A percentile compares a stretch with the other conserved stretches of the same genome.
Conservation (phyloP, 2,329 filamentous ascomycete species). For the Colletotrichum sp. region DNA sequence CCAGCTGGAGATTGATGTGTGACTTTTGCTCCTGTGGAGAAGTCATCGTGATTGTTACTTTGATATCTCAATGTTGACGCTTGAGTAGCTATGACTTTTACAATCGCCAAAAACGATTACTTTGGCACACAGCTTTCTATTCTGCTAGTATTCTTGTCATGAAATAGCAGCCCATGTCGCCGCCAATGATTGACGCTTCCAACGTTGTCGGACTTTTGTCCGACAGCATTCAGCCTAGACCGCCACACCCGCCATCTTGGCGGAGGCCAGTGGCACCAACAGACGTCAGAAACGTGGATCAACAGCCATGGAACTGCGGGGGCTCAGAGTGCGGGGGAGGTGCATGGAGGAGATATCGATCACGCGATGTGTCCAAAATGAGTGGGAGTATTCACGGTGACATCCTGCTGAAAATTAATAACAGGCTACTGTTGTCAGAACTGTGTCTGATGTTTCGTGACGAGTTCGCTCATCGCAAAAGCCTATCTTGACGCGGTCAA, state of each 20-base stretch:
- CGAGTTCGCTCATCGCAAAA: not conserved
- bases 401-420: not conserved
- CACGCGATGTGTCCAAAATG: not conserved
- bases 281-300: not conserved
- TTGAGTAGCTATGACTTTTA: not conserved
- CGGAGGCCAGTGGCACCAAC: not conserved
- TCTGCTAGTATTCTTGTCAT: not conserved
- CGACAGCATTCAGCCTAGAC: not conserved
- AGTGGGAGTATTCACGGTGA: not conserved
- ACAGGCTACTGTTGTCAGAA: not conserved
- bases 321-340: not conserved
- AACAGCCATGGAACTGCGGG: not conserved
- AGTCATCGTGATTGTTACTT: not conserved
- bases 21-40: not conserved
- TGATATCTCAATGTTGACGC: fast-evolving
- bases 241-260: not conserved
- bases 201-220: not conserved
- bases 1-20: not conserved
- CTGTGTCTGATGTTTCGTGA: not conserved
- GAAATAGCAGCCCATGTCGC: not conserved
- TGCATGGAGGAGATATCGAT: not conserved
- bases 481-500: not conserved
- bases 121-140: not conserved
- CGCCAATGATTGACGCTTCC: not conserved
- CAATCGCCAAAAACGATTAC: not conserved